Base-by-base conservation (phyloP, 2,329 filamentous ascomycete species). In the Leptographium radiaticola region DNA sequence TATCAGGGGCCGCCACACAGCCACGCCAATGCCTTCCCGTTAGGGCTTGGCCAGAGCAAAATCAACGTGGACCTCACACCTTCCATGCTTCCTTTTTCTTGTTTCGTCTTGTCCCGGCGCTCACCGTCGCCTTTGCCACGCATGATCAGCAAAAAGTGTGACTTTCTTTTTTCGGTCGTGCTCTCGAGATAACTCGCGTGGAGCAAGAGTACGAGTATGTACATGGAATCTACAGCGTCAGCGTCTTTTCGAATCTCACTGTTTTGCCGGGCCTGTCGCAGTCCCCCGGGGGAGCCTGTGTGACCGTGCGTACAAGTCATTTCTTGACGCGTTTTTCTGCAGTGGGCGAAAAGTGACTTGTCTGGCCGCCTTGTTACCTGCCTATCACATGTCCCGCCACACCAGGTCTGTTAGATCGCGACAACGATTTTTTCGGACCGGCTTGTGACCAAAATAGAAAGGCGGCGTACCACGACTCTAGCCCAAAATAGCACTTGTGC, bases 401-500 rank as follows among this genome's bases (percentile, higher is more conserved):
- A 12, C 8, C 18, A 30, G 2, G 20, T 25, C 42, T 25, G 42
- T 44, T 44, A 44, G 20, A 18, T 18, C 42, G 20, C 42, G 20
- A 44, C 42, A 25, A n/a, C 18, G 20, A 6, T 25, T 20, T 44
- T 13, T 44, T 18, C 40, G 16, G 40, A 44, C 42, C 20, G 20
- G 42, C 20, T 44, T 13, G 42, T 44, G 42, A 44, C 42, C 13
- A 44, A 30, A 25, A 44, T 44, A 44, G 20, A 44, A 20, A 25
- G 18, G 42, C 12, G 20, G 20, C 12, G 40, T 9, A 12, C 13
- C 18, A 30, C 42, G 18, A 15, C 34, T 36, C 52, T 50, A 53
- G 46, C 52, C 52, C 49, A 46, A 49, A 53, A 53, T 45, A 47
- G 52, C 39, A 49, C 33, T 53, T 50, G 52, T 42, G 45, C 44